Base-by-base conservation (phyloP, 2,329 filamentous ascomycete genomes). In the Colletotrichum australisinense region DNA sequence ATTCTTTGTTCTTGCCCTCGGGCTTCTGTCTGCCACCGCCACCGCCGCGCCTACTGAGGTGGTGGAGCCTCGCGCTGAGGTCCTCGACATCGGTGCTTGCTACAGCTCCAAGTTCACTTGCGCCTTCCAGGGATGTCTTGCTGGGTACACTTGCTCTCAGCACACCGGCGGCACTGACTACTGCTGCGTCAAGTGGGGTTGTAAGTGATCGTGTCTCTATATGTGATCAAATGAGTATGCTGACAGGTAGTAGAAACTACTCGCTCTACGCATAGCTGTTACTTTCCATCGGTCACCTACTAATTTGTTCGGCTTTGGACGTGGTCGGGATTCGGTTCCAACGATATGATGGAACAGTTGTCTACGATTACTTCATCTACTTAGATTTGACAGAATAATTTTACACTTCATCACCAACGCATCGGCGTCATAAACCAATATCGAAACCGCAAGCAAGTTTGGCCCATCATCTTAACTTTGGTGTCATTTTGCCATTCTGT, bases 121-220 rank as follows among this genome's bases (percentile, higher is more conserved):
- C 53, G 64, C 53, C 55, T 67, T 67, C 55, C 64, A 67, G 26
- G 64, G 64, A 42, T 67, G 64, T 30, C 8, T 59, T 35, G 53
- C 35, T 19, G 64, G 53, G 5, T 67, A 42, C 49, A 30, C 22
- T 2, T 66, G 63, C 32, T 38, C 30, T 26, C 30, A 66, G 52
- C 49, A 57, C 52, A 56, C 30, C 5, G 63, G 63, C 4, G 63
- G 52, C 4, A 57, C 30, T 4, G 24, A 6, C 63, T 66, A 38
- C 32, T 66, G 63, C 63, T 66, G 63, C 32, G 63, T 66, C 63
- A 66, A 57, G 63, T 66, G 63, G 63, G 49, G 49, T 14, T 66
- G 63, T 66, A 22, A 66, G 63, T 46, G 16, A 8, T 12, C 11
- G 26, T 26, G 4, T 55, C 52, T 24, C 24, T 26, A 16, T 1